Base-by-base conservation (phyloP, 495 filamentous ascomycete species). In the Glonium stellatum region DNA sequence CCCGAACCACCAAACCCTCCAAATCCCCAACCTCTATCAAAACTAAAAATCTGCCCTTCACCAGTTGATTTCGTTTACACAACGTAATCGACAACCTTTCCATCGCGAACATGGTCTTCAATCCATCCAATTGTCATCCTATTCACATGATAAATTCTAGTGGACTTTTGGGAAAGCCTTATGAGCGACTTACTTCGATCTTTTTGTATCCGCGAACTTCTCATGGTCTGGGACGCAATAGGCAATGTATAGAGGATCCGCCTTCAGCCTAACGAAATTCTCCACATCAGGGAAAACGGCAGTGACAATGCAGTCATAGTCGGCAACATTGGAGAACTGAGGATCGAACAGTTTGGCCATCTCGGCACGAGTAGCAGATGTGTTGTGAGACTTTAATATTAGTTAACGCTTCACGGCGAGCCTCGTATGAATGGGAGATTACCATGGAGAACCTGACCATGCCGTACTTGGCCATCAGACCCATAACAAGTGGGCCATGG, bases 181-280 rank as follows among this genome's bases (percentile, higher is more conserved):
- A 23, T 6, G n/a, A 42, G 2, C 3, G 5, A 60, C 64, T 47
- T 53, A 66, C 64, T 54, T 59, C 8, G 53, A 58, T 19, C 61
- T 41, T 56, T 64, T 64, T 21, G 61, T 67, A 48, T 70, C 67
- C 2, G 67, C 67, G 52, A 70, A 70, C 41, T 70, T 68, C 55
- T 65, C 67, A 59, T 70, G 67, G 42, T 70, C 67, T 13, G 59
- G 62, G 37, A 54, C 56, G 19, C 60, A 58, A 5, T 65, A 44
- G 15, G 49, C 54, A 19, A 53, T 67, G 49, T 62, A 70, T 39
- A 58, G 58, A n/a, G 67, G 65, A 66, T 71, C 67, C 22, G 36
- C 61, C 53, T 68, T 70, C 62, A 70, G 62, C 12, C 48, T 49
- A n/a, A 63, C 54, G 48, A 60, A 70, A 46, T 58, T 48, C 46